These are phyloP conservation scores for Aulographum hederae DNA, from an alignment of 2,329 filamentous ascomycete genomes.

Conservation along the genomic window DNA sequence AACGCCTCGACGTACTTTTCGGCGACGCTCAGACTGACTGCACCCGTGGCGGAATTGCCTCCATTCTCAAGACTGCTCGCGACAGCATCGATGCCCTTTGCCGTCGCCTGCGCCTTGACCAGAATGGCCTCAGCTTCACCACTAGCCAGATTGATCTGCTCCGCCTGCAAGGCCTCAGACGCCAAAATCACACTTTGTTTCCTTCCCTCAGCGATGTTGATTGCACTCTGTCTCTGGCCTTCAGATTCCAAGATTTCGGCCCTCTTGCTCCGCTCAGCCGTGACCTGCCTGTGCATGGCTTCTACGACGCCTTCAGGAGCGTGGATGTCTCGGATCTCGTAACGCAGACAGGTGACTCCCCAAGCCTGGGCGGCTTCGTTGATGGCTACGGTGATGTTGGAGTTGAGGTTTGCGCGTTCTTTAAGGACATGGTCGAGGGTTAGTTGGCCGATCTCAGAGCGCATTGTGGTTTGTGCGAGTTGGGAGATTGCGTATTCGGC, in stretches of 20 bases:
- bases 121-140: constrained; percentile 91
- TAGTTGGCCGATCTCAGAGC: constrained; percentile 91
- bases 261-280: constrained; percentile 89
- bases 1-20: constrained; percentile 99
- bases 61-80: constrained; percentile 58
- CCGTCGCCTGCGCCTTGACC: constrained; percentile 71
- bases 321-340: constrained; percentile 97
- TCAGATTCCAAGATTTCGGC: constrained; percentile 96
- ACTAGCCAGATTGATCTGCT: constrained; percentile 81
- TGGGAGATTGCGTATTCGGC: constrained; percentile 98
- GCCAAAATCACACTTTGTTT: constrained; percentile 96
- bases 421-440: constrained; percentile 95
- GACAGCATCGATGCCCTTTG: constrained; percentile 73
- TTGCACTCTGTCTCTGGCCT: constrained; percentile 88
- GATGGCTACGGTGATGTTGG: constrained; percentile 96
- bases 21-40: constrained; percentile 73
- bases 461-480: constrained; percentile 96
- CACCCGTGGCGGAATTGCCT: constrained; percentile 57
- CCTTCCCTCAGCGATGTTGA: constrained; percentile 95
- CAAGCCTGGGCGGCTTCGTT: constrained; percentile 95
- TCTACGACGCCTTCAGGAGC: constrained; percentile 84
- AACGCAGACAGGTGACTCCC: constrained; percentile 89
- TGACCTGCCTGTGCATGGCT: constrained; percentile 97
- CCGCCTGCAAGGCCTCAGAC: constrained; percentile 73
- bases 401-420: constrained; percentile 88